Evolutionary conservation across 805 yeast species (phyloP).

Genomic region (Hanseniaspora vineae): DNA sequence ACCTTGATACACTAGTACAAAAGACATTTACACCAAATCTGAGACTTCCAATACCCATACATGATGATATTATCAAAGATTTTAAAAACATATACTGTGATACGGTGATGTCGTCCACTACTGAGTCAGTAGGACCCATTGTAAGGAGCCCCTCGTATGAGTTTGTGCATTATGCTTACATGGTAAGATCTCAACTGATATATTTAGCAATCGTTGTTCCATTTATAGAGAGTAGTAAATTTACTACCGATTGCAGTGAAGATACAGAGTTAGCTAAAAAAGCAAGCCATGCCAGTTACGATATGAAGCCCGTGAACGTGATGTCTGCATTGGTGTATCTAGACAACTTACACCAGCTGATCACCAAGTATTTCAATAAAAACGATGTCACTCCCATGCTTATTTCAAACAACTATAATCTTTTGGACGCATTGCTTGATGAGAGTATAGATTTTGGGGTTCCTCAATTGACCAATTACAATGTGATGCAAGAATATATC

Average conservation of each 20-base stretch:
- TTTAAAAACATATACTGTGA: background rate
- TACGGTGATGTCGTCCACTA: background rate
- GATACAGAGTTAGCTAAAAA: no score
- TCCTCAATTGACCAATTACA: slow-evolving; percentile 74
- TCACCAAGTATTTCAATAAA: slow-evolving; percentile 21
- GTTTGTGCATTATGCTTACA: slow-evolving; percentile 10
- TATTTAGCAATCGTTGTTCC: slow-evolving; percentile 7
- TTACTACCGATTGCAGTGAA: no score
- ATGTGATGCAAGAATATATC: slow-evolving; percentile 65
- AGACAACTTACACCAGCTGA: slow-evolving; percentile 15
- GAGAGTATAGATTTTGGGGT: slow-evolving; percentile 84
- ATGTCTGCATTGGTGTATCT: slow-evolving; percentile 15
- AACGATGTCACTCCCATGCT: slow-evolving; percentile 34
- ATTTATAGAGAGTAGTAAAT: background rate
- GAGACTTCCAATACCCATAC: slow-evolving; percentile 1
- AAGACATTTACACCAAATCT: slow-evolving; percentile 3
- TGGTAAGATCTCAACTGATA: slow-evolving; percentile 16
- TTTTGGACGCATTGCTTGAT: slow-evolving; percentile 73
- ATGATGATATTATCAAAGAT: slow-evolving; percentile 1
- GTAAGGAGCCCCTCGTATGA: background rate
- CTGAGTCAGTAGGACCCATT: background rate
- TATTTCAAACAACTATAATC: slow-evolving; percentile 50
- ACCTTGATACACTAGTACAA: background rate
- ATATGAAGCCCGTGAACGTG: slow-evolving; percentile 5
- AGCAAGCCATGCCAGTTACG: background rate